Conservation (phyloP, 352 stramenopile genomes). For the Lagenidium giganteum region DNA sequence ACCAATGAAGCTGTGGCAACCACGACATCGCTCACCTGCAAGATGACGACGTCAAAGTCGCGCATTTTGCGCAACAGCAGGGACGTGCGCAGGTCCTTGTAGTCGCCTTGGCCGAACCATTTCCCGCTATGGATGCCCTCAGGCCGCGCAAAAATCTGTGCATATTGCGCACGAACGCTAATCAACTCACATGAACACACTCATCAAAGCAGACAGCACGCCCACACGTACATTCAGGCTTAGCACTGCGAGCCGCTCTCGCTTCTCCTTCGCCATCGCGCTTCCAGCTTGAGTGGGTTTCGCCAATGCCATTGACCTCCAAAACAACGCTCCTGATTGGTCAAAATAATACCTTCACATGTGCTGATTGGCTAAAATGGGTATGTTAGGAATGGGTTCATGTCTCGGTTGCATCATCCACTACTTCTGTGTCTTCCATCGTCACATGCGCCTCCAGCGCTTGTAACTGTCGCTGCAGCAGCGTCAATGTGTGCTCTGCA, state of each 20-base stretch:
- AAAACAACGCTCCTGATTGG: no score
- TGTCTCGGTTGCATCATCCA: no score
- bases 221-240: constrained; percentile 51
- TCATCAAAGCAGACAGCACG: not conserved
- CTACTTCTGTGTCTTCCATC: no score
- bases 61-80: constrained; percentile 70
- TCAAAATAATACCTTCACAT: no score
- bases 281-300: no score
- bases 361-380: no score
- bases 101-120: constrained; percentile 66
- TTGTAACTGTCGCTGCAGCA: constrained; percentile 32
- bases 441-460: no score
- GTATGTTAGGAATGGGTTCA: no score
- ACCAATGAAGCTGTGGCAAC: no score
- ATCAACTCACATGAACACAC: not conserved
- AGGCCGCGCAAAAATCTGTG: constrained; percentile 72
- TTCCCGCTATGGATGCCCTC: constrained; percentile 71
- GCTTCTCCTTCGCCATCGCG: constrained; percentile 16
- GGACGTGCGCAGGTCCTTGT: constrained; percentile 65
- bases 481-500: constrained; percentile 33
- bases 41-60: constrained; percentile 65
- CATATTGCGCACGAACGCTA: not conserved
- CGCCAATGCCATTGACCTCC: no score
- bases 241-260: constrained; percentile 56
- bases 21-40: constrained; percentile 30